phyloP scores from a whole-genome alignment of 2,329 filamentous ascomycete species.

The Helotiales sp. region DNA sequence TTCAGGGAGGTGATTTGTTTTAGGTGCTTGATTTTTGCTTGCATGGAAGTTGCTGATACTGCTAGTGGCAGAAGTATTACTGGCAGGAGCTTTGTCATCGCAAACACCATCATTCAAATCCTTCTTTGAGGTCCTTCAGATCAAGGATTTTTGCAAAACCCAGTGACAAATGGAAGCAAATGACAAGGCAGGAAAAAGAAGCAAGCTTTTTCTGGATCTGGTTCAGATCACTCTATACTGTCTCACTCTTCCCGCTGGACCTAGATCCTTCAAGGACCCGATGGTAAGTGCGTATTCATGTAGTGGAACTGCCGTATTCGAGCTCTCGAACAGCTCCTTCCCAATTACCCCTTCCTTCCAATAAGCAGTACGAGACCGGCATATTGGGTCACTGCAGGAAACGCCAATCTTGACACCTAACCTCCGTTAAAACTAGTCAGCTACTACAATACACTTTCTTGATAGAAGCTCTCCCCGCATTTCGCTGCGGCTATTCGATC shows the following conservation, averaged over 20 bases:
- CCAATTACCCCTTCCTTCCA: not conserved
- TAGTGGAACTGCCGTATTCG: conserved; percentile 6
- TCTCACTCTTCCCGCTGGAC: not conserved
- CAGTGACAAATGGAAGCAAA: not conserved
- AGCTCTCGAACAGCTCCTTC: not conserved
- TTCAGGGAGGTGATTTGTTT: too few relatives aligned
- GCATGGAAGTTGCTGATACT: not conserved
- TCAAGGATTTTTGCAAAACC: not conserved
- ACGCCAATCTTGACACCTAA: not conserved
- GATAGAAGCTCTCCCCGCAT: conserved; percentile 3
- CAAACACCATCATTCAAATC: not conserved
- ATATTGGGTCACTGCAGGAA: not conserved
- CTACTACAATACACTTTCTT: too few relatives aligned
- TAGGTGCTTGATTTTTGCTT: conserved; percentile 11
- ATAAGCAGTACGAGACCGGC: not conserved
- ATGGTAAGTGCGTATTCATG: not conserved
- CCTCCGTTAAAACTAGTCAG: too few relatives aligned
- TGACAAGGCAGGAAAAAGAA: not conserved
- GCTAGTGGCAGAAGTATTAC: not conserved
- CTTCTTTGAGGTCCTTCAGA: not conserved
- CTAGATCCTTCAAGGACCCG: not conserved
- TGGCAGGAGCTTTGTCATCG: not conserved
- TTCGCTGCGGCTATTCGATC: not conserved
- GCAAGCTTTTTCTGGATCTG: not conserved
- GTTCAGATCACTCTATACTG: not conserved